Base-by-base conservation (phyloP, 768 basidiomycete species). In the Suillus clintonianus region DNA sequence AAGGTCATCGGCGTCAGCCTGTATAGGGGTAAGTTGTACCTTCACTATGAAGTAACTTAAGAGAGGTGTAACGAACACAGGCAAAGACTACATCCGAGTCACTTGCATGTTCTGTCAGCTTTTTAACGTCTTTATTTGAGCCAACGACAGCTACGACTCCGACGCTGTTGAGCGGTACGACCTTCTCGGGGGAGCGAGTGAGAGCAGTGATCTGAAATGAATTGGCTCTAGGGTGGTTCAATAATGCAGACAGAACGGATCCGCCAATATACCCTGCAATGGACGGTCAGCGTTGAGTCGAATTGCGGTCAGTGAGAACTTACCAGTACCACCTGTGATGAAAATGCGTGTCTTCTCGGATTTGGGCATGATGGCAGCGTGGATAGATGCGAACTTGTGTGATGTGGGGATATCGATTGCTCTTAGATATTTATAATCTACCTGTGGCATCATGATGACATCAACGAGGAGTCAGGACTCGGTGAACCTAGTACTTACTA, bases 221-320 rank as follows among this genome's bases (percentile, higher is more conserved):
- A 60, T 78, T 73, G 1, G 77, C 68, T 30, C 74, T 75, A 13
- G 80, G 77, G 65, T 86, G 82, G 30, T 73, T 70, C 60, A 87
- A 75, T 14, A 87, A 75, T 41, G 77, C 79, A 2, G 76, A 64
- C 5, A 88, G 77, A 32, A 86, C 83, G 2, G 83, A 79, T 27
- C 85, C 87, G 0, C 86, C 85, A 51, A 86, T 83, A 70, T 87
- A 88, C 7, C 85, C 86, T 84, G 37, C 22, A 58, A 54, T 5
- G 59, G 36, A 65, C 7, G 1, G 41, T 24, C 7, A 37, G 37
- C 3, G 10, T 36, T 4, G 22, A 13, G 42, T 11, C 10, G 3
- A 4, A 19, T 50, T 47, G 13, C 15, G 3, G 15, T 6, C 32
- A 37, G 43, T 19, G 13, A 22, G 41, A 7, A 50, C 65, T 10